Percentiles rank a stretch among this genome's conserved stretches.
phyloP scores from a whole-genome alignment of 2,329 filamentous ascomycete genomes.

The Pseudopyrenochaeta lycopersici region DNA sequence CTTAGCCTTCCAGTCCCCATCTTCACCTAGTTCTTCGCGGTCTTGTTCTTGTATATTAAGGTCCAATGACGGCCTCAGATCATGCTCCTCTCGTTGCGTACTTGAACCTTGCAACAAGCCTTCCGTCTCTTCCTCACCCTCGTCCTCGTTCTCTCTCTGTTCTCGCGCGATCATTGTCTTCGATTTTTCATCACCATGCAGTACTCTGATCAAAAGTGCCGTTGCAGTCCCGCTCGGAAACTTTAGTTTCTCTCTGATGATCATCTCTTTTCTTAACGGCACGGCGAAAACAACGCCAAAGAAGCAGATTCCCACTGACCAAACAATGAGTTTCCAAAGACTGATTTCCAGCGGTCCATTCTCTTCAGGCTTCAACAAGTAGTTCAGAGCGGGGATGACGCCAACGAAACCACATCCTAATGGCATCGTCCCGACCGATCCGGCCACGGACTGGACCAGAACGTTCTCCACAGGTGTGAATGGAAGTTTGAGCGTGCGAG shows the following conservation, averaged over 20 bases:
- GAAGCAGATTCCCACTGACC: slow-evolving; percentile 92
- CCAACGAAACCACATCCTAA: slow-evolving; percentile 95
- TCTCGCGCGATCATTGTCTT: slow-evolving; percentile 12
- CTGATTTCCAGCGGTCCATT: slow-evolving; percentile 77
- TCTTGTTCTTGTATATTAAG: slow-evolving; percentile 19
- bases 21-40: slow-evolving; percentile 38
- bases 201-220: slow-evolving; percentile 87
- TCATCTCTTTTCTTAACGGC: slow-evolving; percentile 87
- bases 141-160: slow-evolving; percentile 4
- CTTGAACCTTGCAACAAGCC: slow-evolving; percentile 42
- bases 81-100: slow-evolving; percentile 30
- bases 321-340: slow-evolving; percentile 81
- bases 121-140: slow-evolving; percentile 44
- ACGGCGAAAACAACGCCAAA: slow-evolving; percentile 98
- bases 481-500: slow-evolving; percentile 75
- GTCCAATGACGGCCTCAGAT: slow-evolving; percentile 26
- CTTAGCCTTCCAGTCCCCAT: slow-evolving; percentile 67
- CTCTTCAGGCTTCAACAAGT: slow-evolving; percentile 79
- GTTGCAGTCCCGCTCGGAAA: slow-evolving; percentile 97
- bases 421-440: slow-evolving; percentile 95
- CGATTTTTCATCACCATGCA: slow-evolving; percentile 71
- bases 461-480: slow-evolving; percentile 98
- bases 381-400: slow-evolving; percentile 92
- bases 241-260: slow-evolving; percentile 88
- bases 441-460: slow-evolving; percentile 93